Conservation (phyloP, 2,329 filamentous ascomycete species). For the Eutypella sp. region DNA sequence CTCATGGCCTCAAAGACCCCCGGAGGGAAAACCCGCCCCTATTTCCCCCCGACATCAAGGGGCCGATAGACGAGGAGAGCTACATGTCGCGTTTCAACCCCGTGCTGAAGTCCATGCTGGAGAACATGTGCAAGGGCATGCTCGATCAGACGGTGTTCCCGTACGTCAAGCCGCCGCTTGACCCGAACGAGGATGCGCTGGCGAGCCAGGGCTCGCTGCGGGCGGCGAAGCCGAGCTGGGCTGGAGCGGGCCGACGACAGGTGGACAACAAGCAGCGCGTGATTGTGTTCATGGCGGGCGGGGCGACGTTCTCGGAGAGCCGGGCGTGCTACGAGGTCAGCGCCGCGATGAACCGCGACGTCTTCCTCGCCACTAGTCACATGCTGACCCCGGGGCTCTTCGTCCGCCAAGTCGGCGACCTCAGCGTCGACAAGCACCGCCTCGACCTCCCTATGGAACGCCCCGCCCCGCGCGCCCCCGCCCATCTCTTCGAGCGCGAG, state of each 20-base stretch:
- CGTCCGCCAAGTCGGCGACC: constrained; percentile 74
- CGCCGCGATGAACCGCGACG: constrained; percentile 65
- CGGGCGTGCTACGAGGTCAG: constrained; percentile 86
- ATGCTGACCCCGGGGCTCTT: constrained; percentile 87
- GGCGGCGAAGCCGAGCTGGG: constrained; percentile 93
- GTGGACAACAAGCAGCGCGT: constrained; percentile 84
- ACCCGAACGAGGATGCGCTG: constrained; percentile 54
- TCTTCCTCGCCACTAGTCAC: constrained; percentile 86
- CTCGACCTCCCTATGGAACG: constrained; percentile 78
- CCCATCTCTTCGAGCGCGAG: constrained; percentile 72
- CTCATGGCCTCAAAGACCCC: constrained; percentile 68
- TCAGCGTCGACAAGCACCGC: constrained; percentile 68
- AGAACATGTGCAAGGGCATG: constrained; percentile 62
- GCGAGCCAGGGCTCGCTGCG: constrained; percentile 71
- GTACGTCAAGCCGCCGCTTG: constrained; percentile 65
- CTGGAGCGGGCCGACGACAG: constrained; percentile 68
- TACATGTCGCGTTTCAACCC: constrained; percentile 85
- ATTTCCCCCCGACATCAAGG: constrained; percentile 63
- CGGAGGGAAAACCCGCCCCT: constrained; percentile 61
- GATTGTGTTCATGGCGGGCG: constrained; percentile 91
- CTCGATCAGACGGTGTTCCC: constrained; percentile 66
- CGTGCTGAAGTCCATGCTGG: constrained; percentile 75
- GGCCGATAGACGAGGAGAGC: constrained; percentile 64
- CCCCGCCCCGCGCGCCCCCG: constrained; percentile 75
- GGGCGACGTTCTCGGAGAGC: constrained; percentile 88